Percentiles rank a stretch among this genome's conserved stretches.
Evolutionary conservation across 2,329 filamentous ascomycete species (phyloP).

Genomic region (Xylaria sp.): DNA sequence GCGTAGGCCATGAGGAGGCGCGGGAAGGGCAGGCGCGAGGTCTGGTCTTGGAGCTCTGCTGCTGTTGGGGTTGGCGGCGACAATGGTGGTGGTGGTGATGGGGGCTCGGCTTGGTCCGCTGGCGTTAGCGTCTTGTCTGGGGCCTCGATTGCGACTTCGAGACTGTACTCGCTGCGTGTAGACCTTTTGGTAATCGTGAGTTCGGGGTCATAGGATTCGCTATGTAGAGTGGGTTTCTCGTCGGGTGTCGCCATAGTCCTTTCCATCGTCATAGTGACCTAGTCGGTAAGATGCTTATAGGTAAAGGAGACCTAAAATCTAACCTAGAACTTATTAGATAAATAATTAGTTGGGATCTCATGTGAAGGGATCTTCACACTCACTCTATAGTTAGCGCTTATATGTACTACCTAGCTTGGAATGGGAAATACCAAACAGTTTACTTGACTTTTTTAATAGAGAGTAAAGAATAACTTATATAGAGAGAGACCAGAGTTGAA

Average conservation of each 20-base stretch:
- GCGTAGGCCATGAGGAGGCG: slow-evolving; percentile 21
- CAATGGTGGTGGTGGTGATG: too few species aligned
- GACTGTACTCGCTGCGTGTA: background rate
- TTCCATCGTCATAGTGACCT: background rate
- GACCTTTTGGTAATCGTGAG: background rate
- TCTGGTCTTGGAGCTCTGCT: slow-evolving; percentile 17
- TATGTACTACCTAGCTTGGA: too few species aligned
- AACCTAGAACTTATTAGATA: background rate
- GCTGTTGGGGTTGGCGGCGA: too few species aligned
- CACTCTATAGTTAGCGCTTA: background rate
- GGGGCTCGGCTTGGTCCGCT: background rate
- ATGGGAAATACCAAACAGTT: too few species aligned
- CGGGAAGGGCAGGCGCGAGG: slow-evolving; percentile 18
- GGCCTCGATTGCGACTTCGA: background rate
- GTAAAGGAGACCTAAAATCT: too few species aligned
- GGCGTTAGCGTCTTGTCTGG: background rate
- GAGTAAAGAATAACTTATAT: too few species aligned
- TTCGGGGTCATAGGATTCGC: background rate
- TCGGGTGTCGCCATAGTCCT: background rate
- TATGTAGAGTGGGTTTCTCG: background rate
- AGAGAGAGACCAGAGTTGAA: too few species aligned
- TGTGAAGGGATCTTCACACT: background rate
- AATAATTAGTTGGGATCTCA: background rate
- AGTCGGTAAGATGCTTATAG: background rate
- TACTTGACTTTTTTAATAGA: too few species aligned